Base-by-base conservation (phyloP, 1,284 basidiomycete genomes). In the Fomitopsis betulina region DNA sequence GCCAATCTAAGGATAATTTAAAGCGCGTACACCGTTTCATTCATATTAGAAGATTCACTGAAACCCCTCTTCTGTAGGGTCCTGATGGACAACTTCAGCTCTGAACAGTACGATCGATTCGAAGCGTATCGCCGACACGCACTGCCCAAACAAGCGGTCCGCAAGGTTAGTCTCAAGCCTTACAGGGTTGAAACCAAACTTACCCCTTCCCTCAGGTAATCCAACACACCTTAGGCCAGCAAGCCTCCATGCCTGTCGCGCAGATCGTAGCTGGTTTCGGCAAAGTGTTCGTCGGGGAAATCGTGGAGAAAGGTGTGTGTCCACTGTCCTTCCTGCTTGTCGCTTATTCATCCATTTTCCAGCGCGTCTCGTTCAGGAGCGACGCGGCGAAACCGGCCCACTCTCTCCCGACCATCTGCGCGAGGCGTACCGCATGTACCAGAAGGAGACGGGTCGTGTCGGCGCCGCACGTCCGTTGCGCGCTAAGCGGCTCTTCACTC, bases 251-350 rank as follows among this genome's bases (percentile, higher is more conserved):
- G 63, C 90, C 91, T 15, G 89, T 96, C 1, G 88, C 93, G 1
- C 92, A 94, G 67, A 86, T 95, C 37, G 87, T 95, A 0, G 90
- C 93, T 7, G 94, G 94, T 66, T 91, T 96, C 58, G 83, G 83
- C 19, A 96, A 96, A 69, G 92, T 96, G 1, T 96, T 96, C 65
- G 91, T 96, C 9, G 94, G 94, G 2, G 93, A 96, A 71, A 91
- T 96, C 5, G 84, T 95, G 21, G 93, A 96, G 71, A 89, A 89
- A 76, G 92, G 92, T 91, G 56, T 91, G 56, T 54, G 76, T 67
- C 10, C 13, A 12, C 10, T 9, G 9, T 5, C 7, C 25, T 40
- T 10, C 27, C 12, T 19, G 17, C n/a, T 10, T 30, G n/a, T 10
- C 15, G 53, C 27, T 25, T 25, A 19, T 47, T 5, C 43, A 27